A percentile compares a stretch with the other conserved stretches of the same genome.
Evolutionary conservation across 495 filamentous ascomycete genomes (phyloP).

Genomic region (Neurospora tetraspora): DNA sequence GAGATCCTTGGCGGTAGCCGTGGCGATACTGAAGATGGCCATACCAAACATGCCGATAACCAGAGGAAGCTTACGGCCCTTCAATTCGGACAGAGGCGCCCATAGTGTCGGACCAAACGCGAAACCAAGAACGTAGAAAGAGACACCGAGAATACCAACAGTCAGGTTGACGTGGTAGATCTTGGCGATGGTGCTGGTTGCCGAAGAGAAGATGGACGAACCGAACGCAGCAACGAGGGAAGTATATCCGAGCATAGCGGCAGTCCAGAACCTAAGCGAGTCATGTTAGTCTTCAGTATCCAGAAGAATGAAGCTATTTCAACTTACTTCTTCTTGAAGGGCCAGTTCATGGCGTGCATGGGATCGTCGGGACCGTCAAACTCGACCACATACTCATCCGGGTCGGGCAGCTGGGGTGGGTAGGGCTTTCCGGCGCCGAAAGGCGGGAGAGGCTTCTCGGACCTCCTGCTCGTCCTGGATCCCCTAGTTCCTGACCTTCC

Average conservation of each 20-base stretch:
- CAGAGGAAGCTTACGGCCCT: slow-evolving; percentile 63
- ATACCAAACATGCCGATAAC: slow-evolving; percentile 70
- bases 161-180: slow-evolving; percentile 47
- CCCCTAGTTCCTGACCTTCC: slow-evolving; percentile 34
- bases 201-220: slow-evolving; percentile 58
- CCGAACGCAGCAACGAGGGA: slow-evolving; percentile 69
- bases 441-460: slow-evolving; percentile 45
- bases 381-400: slow-evolving; percentile 81
- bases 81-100: slow-evolving; percentile 71
- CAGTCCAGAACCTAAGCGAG: slow-evolving; percentile 44
- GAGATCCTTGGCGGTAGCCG: slow-evolving; percentile 65
- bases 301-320: background rate
- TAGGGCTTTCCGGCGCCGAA: slow-evolving; percentile 71
- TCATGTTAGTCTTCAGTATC: slow-evolving; percentile 11
- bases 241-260: slow-evolving; percentile 66
- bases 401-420: slow-evolving; percentile 59
- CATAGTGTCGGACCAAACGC: slow-evolving; percentile 54
- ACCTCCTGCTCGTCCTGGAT: slow-evolving; percentile 36
- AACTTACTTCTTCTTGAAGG: slow-evolving; percentile 60
- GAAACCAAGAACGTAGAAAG: slow-evolving; percentile 63
- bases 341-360: slow-evolving; percentile 77
- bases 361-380: slow-evolving; percentile 75
- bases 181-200: slow-evolving; percentile 40
- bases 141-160: slow-evolving; percentile 56
- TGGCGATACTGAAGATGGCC: slow-evolving; percentile 61